Conservation (phyloP, 2,329 filamentous ascomycete genomes). For the Apiospora arundinis region DNA sequence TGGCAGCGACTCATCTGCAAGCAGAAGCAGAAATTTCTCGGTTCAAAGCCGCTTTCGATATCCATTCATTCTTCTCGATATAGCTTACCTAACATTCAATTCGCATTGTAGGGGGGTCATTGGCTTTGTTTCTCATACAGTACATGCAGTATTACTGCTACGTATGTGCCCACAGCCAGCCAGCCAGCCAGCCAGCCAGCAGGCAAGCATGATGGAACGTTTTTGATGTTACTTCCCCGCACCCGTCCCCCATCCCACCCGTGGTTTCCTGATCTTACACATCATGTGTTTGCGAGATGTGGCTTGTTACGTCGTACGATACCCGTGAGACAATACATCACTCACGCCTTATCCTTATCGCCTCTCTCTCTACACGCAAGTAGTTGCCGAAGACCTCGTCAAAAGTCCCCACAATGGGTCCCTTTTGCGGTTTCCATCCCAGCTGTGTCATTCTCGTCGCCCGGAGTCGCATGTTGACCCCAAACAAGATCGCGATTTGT, state of each 20-base stretch:
- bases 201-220: background rate
- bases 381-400: constrained; percentile 2
- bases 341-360: background rate
- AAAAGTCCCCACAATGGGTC: constrained; percentile 21
- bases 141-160: background rate
- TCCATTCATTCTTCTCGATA: background rate
- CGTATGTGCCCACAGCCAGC: background rate
- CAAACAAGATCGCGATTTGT: constrained; percentile 30
- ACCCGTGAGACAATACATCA: background rate
- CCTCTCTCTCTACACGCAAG: background rate
- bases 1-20: background rate
- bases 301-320: constrained; percentile 12
- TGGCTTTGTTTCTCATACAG: too few relatives aligned
- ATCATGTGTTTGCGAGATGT: constrained; percentile 1
- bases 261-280: background rate
- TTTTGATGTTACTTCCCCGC: background rate
- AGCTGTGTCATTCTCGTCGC: constrained; percentile 27
- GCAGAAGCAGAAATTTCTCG: background rate
- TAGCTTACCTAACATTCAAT: background rate
- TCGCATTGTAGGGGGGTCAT: too few relatives aligned
- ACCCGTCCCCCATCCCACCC: background rate
- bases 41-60: background rate
- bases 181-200: background rate
- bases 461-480: constrained; percentile 30
- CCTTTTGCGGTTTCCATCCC: constrained; percentile 27